Evolutionary conservation across 2,329 filamentous ascomycete species (phyloP).

Genomic region (Westerdykella ornata): DNA sequence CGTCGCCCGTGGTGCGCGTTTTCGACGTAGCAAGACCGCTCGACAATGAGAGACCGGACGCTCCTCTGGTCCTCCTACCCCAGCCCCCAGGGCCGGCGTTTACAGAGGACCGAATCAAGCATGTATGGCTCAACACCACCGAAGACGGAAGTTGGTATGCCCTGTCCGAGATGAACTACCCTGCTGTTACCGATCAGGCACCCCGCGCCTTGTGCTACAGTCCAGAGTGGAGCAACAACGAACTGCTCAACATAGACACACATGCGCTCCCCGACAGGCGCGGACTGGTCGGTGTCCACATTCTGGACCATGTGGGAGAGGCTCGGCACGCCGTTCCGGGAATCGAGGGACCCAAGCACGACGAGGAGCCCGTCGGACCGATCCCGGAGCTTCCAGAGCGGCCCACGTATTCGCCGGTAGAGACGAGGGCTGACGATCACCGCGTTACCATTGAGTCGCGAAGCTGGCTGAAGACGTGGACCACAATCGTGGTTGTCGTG

Average conservation of each 20-base stretch:
- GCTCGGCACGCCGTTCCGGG: conserved; percentile 10
- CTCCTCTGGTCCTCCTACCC: conserved; percentile 74
- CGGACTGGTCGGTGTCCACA: conserved; percentile 38
- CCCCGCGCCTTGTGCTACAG: conserved; percentile 52
- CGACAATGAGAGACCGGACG: conserved; percentile 58
- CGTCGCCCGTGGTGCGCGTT: conserved; percentile 74
- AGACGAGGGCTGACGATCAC: background rate
- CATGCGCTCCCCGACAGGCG: conserved; percentile 27
- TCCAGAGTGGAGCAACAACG: conserved; percentile 15
- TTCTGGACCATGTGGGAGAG: conserved; percentile 24
- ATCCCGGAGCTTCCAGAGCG: conserved; percentile 12
- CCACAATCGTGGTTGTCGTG: conserved; percentile 1
- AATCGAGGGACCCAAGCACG: conserved; percentile 22
- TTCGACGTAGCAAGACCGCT: conserved; percentile 79
- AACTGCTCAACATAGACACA: conserved; percentile 22
- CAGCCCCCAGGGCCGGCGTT: conserved; percentile 65
- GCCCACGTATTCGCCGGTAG: background rate
- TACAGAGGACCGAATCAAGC: conserved; percentile 36
- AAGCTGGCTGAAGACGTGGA: background rate
- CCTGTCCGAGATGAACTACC: conserved; percentile 79
- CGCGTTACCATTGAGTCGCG: background rate
- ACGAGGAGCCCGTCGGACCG: conserved; percentile 16
- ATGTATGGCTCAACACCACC: conserved; percentile 78
- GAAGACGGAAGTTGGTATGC: conserved; percentile 88
- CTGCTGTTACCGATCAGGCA: conserved; percentile 69